Evolutionary conservation across 768 basidiomycete species (phyloP).

Genomic region (Rhodocollybia butyracea): DNA sequence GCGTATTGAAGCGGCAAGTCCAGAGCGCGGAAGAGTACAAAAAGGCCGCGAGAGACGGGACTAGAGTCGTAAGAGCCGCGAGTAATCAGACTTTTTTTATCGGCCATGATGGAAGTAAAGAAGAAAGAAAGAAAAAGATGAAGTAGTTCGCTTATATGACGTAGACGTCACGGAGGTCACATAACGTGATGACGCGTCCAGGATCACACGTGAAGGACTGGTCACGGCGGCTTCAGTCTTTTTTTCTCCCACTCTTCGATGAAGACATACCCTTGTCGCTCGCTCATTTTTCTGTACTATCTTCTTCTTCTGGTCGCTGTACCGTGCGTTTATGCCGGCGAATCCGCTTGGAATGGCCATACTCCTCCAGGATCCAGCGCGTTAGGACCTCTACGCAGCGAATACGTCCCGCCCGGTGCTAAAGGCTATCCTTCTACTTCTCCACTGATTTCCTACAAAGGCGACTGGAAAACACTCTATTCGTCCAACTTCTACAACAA

Average conservation of each 20-base stretch:
- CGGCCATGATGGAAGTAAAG: neutral
- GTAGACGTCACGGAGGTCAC: too few relatives aligned
- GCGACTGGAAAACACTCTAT: conserved; percentile 53
- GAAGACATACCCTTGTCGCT: neutral
- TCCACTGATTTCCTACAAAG: conserved; percentile 60
- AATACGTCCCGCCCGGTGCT: conserved; percentile 71
- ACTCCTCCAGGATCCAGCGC: conserved; percentile 45
- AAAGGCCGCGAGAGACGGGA: neutral
- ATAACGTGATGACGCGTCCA: too few relatives aligned
- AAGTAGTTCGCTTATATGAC: too few relatives aligned
- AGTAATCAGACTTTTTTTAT: neutral
- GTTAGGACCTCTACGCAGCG: conserved; percentile 54
- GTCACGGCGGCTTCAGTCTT: neutral
- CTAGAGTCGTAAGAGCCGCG: neutral
- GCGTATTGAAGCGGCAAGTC: conserved; percentile 3
- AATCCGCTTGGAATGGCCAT: conserved; percentile 71
- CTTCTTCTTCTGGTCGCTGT: neutral
- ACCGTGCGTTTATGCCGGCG: conserved; percentile 9
- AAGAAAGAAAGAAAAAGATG: neutral
- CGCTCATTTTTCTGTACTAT: neutral
- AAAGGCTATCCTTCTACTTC: conserved; percentile 70
- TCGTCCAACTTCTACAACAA: conserved; percentile 49
- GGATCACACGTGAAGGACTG: neutral
- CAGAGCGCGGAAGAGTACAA: neutral
- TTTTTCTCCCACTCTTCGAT: neutral